phyloP scores from a whole-genome alignment of 805 yeast genomes.

The Saccharomycopsis fodiens region DNA sequence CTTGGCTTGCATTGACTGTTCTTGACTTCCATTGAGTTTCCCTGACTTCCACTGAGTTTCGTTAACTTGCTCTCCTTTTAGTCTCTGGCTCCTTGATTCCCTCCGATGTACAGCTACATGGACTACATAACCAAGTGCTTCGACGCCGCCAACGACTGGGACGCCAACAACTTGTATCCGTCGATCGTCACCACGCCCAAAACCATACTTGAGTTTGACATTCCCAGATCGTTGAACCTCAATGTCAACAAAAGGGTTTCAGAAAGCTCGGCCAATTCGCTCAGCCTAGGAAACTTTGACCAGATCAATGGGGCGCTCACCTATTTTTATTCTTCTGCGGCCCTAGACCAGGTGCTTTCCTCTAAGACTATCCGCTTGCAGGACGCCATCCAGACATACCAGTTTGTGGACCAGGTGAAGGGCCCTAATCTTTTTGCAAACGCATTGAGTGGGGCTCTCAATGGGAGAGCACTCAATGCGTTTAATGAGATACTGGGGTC shows the following conservation, averaged over 20 bases:
- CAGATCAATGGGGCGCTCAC: conserved; percentile 75
- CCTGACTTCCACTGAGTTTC: not conserved
- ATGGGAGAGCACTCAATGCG: conserved; percentile 1
- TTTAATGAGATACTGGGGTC: no score
- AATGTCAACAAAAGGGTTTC: conserved; percentile 67
- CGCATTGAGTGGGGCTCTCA: not conserved
- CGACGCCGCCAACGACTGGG: conserved; percentile 67
- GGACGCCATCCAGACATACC: conserved; percentile 63
- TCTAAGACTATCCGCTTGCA: conserved; percentile 45
- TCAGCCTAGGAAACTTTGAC: conserved; percentile 57
- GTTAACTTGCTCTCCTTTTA: no score
- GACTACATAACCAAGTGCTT: conserved; percentile 75
- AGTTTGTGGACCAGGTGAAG: conserved; percentile 41
- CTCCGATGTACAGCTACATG: conserved; percentile 71
- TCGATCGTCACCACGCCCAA: conserved; percentile 66
- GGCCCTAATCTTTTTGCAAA: not conserved
- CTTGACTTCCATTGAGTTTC: not conserved
- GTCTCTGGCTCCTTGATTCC: no score
- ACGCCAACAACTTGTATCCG: conserved; percentile 68
- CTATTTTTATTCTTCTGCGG: conserved; percentile 64
- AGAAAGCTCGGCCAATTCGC: conserved; percentile 60
- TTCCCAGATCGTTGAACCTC: conserved; percentile 61
- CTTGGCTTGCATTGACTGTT: no score
- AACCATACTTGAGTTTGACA: conserved; percentile 58
- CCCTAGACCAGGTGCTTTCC: conserved; percentile 43